A percentile compares a stretch with the other conserved stretches of the same genome.
These are phyloP conservation scores for Neonectria ditissima DNA, from an alignment of 2,329 filamentous ascomycete species.

Conservation along the genomic window DNA sequence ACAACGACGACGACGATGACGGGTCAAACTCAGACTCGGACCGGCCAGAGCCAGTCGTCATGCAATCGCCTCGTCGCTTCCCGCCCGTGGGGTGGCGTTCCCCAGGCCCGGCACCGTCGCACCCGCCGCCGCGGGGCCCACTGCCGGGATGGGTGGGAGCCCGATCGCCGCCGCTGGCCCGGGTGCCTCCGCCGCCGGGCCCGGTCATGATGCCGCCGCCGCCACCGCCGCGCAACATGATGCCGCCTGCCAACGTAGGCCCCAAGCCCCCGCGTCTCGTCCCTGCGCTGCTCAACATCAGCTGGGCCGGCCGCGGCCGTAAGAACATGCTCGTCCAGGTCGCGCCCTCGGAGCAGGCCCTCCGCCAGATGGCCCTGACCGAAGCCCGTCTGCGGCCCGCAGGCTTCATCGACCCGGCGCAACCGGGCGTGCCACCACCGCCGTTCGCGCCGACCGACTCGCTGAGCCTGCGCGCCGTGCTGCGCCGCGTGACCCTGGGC, in stretches of 20 bases:
- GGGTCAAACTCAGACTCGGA: background rate
- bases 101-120: background rate
- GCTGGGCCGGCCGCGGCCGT: conserved; percentile 45
- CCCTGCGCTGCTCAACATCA: conserved; percentile 45
- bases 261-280: conserved; percentile 4
- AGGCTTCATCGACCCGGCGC: conserved; percentile 23
- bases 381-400: conserved; percentile 36
- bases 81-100: conserved; percentile 1
- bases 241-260: background rate
- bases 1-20: conserved; percentile 10
- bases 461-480: conserved; percentile 20
- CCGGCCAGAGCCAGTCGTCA: background rate
- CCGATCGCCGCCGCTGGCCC: background rate
- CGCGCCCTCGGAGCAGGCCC: conserved; percentile 50
- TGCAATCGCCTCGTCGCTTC: conserved; percentile 6
- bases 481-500: conserved; percentile 41
- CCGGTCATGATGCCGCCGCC: background rate
- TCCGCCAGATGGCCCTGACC: conserved; percentile 36
- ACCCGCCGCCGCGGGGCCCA: conserved; percentile 8
- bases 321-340: conserved; percentile 47
- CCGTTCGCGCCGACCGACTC: conserved; percentile 17
- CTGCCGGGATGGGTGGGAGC: background rate
- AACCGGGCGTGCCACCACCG: conserved; percentile 7
- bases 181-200: conserved; percentile 13
- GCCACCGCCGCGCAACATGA: conserved; percentile 1